Conservation (phyloP, 257 asterid species). For the Solanum stenotomum region DNA sequence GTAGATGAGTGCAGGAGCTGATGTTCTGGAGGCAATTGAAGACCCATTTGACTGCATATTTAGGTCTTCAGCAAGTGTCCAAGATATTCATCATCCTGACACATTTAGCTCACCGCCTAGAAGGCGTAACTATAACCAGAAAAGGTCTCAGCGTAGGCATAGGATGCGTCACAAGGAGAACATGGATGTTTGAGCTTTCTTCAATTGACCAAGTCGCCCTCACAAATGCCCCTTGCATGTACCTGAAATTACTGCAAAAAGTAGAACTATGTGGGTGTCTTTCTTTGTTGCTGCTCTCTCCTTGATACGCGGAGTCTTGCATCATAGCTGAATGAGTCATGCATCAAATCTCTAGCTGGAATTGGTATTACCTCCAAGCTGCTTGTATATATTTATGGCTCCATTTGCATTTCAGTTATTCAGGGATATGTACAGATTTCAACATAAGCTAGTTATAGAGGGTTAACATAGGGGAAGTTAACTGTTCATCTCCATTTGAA, state of each 20-base stretch:
- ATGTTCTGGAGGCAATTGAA: neutral
- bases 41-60: conserved; percentile 61
- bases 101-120: conserved; percentile 9
- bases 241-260: neutral
- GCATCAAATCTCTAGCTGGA: neutral
- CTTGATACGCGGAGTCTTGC: neutral
- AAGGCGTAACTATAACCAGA: conserved; percentile 30
- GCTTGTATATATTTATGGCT: neutral
- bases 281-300: neutral
- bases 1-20: conserved; percentile 25
- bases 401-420: neutral
- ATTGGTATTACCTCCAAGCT: neutral
- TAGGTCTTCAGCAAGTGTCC: conserved; percentile 29
- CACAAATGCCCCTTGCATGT: neutral
- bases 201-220: neutral
- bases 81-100: conserved; percentile 17
- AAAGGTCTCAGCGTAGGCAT: conserved; percentile 43
- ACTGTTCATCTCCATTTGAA: neutral
- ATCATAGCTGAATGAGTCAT: neutral
- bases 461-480: neutral
- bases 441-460: neutral
- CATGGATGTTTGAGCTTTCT: conserved; percentile 26
- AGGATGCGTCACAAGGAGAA: conserved; percentile 34
- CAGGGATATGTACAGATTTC: neutral
- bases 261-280: neutral